These are phyloP conservation scores for Alternaria atra DNA, from an alignment of 2,329 filamentous ascomycete species.

Conservation along the genomic window DNA sequence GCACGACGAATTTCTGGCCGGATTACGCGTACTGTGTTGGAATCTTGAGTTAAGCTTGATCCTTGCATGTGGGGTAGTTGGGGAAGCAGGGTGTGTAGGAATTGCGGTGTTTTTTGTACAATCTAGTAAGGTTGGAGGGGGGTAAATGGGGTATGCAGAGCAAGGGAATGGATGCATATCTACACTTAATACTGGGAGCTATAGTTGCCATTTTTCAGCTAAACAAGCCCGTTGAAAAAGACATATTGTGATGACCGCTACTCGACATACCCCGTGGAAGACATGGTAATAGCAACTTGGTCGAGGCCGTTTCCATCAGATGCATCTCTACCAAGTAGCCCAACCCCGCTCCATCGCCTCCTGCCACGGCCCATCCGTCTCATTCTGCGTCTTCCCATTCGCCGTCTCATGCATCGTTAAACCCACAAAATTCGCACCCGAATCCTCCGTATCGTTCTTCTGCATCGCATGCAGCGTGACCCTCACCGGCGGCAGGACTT, in stretches of 20 bases:
- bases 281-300: too few species aligned
- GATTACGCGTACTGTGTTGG: slow-evolving; percentile 9
- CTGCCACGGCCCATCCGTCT: not conserved
- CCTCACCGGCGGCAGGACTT: slow-evolving; percentile 3
- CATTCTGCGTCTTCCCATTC: not conserved
- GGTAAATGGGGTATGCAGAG: too few species aligned
- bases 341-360: not conserved
- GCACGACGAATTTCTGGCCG: slow-evolving; percentile 10
- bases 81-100: too few species aligned
- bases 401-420: not conserved
- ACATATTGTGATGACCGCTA: not conserved
- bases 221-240: not conserved
- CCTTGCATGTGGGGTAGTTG: not conserved
- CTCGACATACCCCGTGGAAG: too few species aligned
- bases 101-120: too few species aligned
- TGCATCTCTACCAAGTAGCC: not conserved
- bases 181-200: too few species aligned
- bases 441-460: not conserved
- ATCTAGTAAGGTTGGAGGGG: too few species aligned
- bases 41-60: slow-evolving; percentile 8
- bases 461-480: not conserved
- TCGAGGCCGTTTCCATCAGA: too few species aligned
- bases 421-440: not conserved
- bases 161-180: too few species aligned
- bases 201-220: not conserved